Evolutionary conservation across 495 filamentous ascomycete genomes (phyloP), one percentile per base, ranked within the genome.

Genomic region (Penicillium cataractarum): DNA sequence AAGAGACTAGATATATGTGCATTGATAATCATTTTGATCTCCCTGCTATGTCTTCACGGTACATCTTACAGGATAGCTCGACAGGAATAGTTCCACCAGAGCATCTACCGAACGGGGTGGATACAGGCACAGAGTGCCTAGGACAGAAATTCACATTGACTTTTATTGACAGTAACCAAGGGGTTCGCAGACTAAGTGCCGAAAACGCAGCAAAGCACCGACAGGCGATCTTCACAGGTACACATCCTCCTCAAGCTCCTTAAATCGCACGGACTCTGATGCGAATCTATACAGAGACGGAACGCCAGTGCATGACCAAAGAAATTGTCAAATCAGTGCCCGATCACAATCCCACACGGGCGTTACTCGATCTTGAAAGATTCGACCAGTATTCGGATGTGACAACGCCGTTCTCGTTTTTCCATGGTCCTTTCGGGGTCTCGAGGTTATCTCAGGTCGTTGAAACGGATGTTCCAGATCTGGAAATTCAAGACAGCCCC

Each of bases 131-230:
- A 24, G 8, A 10, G 7, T 46, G 21, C 42, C 24, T 12, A 9
- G 42, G 24, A 29, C 49, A 31, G 17, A 4, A 52, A 0, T 31
- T 52, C 6, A 40, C 52, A 26, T 63, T 68, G 31, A 65, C 56
- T 1, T 67, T 69, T 24, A 48, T 69, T 10, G 33, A 67, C 12
- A 50, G 58, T 42, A 89, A 92, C 3, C 39, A 63, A 35, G 39
- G 57, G n/a, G 57, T 67, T 49, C 64, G 64, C 12, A 48, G 44
- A 19, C 46, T 69, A 3, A 69, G 48, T 39, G 61, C 67, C 4
- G 61, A 62, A 35, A 64, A 62, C 42, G 60, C 67, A 37, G 64
- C 67, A 10, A 67, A 61, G 26, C 60, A 67, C 39, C 50, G 67
- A 3, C 64, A 62, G 29, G 58, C 64, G 4, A 66, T 69, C 4